These are phyloP conservation scores for Solanum lycopersicoides DNA, from an alignment of 257 asterid genomes.

Conservation along the genomic window DNA sequence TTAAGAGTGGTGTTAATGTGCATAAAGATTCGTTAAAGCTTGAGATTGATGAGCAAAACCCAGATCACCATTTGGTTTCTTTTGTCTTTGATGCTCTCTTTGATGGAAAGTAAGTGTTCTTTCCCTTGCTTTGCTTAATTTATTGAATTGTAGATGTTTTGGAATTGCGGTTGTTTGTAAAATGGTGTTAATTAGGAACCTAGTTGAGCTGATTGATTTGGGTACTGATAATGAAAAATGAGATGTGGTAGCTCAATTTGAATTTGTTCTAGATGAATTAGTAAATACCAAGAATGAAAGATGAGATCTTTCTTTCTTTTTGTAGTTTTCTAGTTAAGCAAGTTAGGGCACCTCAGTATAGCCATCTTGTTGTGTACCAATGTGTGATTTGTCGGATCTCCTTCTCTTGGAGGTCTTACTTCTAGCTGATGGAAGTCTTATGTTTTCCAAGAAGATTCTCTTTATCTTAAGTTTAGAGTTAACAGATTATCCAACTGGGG, in stretches of 20 bases:
- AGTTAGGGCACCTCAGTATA: background rate
- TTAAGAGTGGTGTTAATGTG: slow-evolving; percentile 52
- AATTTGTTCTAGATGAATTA: background rate
- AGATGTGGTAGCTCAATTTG: background rate
- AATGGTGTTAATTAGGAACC: background rate
- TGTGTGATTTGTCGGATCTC: background rate
- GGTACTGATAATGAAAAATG: background rate
- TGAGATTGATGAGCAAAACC: slow-evolving; percentile 37
- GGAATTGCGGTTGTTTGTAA: background rate
- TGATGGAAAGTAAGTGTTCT: slow-evolving; percentile 41
- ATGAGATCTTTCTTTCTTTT: background rate
- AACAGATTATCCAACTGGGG: background rate
- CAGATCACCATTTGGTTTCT: slow-evolving; percentile 40
- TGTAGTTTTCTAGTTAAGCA: background rate
- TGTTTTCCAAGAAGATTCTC: background rate
- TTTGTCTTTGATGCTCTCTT: slow-evolving; percentile 55
- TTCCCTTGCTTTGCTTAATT: background rate
- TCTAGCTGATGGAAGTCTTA: background rate
- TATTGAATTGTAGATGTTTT: background rate
- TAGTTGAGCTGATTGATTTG: background rate
- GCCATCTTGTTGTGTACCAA: background rate
- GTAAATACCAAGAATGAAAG: background rate
- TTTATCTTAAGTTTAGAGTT: background rate
- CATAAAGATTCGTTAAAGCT: slow-evolving; percentile 49
- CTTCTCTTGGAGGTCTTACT: background rate